Evolutionary conservation across 352 stramenopile species (phyloP).

Genomic region (Pythium plurisporium): DNA sequence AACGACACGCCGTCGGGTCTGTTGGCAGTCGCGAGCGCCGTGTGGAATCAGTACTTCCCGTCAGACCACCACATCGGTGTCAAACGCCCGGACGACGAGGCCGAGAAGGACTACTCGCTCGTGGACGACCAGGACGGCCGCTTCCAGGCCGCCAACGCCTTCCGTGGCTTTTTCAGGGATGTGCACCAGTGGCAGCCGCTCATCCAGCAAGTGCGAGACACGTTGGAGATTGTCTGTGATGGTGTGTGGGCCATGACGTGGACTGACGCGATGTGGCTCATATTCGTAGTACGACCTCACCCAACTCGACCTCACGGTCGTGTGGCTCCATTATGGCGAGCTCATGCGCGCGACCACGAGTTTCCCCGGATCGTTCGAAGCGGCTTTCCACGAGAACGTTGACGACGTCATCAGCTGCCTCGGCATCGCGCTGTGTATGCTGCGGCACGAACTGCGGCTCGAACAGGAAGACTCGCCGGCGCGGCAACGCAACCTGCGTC

Average conservation of each 20-base stretch:
- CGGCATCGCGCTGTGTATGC: slow-evolving; percentile 33
- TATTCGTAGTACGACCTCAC: slow-evolving; percentile 25
- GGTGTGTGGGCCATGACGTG: too few relatives aligned
- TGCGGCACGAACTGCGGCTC: slow-evolving; percentile 27
- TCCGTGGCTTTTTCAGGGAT: slow-evolving; percentile 29
- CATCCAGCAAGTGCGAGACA: slow-evolving; percentile 24
- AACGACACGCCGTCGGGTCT: slow-evolving; percentile 26
- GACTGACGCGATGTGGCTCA: too few relatives aligned
- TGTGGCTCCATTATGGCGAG: slow-evolving; percentile 28
- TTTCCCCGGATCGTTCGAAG: slow-evolving; percentile 24
- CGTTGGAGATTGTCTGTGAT: too few relatives aligned
- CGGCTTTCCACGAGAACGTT: slow-evolving; percentile 26
- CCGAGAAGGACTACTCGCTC: slow-evolving; percentile 24
- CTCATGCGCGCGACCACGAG: slow-evolving; percentile 22
- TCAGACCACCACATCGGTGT: slow-evolving; percentile 48
- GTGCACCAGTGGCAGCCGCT: slow-evolving; percentile 24
- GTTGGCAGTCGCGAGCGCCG: slow-evolving; percentile 48
- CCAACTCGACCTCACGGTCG: slow-evolving; percentile 20
- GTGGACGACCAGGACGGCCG: slow-evolving; percentile 25
- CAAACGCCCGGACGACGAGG: slow-evolving; percentile 15
- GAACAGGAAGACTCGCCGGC: slow-evolving; percentile 28
- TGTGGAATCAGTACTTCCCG: slow-evolving; percentile 78
- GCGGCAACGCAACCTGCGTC: slow-evolving; percentile 19
- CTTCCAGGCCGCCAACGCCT: slow-evolving; percentile 29
- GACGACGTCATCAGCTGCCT: slow-evolving; percentile 29